phyloP scores from a whole-genome alignment of 805 yeast species.

The Pichia phayaonensis region DNA sequence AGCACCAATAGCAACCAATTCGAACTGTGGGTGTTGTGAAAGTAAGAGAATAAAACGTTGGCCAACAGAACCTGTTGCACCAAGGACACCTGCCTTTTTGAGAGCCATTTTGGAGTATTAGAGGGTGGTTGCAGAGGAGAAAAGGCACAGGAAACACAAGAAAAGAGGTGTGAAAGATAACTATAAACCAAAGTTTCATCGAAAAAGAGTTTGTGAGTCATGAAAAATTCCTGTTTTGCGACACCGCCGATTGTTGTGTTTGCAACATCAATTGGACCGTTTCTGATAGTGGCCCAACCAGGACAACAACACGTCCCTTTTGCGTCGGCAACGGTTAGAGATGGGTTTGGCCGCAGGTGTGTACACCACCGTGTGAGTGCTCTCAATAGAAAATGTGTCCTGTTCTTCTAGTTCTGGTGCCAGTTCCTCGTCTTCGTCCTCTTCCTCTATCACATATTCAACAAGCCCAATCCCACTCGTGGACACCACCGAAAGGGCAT shows the following conservation, averaged over 20 bases:
- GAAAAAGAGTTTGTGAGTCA: too few species aligned
- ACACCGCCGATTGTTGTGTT: background rate
- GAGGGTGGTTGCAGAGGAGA: background rate
- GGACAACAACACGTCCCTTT: background rate
- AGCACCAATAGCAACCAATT: constrained; percentile 82
- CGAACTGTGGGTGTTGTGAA: constrained; percentile 84
- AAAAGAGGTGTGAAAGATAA: too few species aligned
- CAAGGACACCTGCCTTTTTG: constrained; percentile 78
- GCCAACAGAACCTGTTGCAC: constrained; percentile 98
- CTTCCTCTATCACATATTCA: background rate
- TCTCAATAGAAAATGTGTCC: background rate
- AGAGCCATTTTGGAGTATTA: constrained; percentile 11
- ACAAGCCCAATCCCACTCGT: background rate
- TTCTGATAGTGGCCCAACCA: background rate
- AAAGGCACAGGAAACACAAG: background rate
- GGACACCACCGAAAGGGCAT: background rate
- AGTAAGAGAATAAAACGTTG: constrained; percentile 86
- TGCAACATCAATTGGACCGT: background rate
- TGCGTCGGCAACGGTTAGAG: background rate
- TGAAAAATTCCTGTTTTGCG: background rate
- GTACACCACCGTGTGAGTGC: background rate
- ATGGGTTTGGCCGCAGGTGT: background rate
- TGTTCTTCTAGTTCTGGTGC: too few species aligned
- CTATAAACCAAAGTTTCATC: too few species aligned
- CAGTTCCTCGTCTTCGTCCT: too few species aligned